Base-by-base conservation (phyloP, 148 eudicot genomes). In the Silene conica region DNA sequence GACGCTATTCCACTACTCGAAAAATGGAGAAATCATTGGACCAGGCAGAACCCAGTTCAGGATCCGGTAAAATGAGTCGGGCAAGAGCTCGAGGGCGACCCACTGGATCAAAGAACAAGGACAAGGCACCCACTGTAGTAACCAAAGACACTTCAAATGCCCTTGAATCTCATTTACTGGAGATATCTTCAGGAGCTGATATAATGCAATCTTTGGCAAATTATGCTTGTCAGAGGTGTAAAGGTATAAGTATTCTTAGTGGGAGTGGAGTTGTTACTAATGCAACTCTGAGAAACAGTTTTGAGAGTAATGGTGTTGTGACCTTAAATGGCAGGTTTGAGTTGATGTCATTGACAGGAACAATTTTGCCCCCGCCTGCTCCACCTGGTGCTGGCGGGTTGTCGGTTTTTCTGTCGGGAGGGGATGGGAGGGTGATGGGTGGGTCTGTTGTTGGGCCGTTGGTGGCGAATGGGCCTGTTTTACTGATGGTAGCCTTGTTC, bases 381-480 rank as follows among this genome's bases (percentile, higher is more conserved):
- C 90, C 90, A 0, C 86, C 89, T 1, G 90, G 89, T 19, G 82
- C 87, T 3, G 74, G 84, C 0, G 90, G 92, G 1, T 71, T 85
- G 60, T 85, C 90, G 21, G 78, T 89, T 0, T 85, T 82, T 73
- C 58, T 89, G 62, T 89, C 90, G 0, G 93, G 90, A 10, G 85
- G 87, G 0, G 90, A 89, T 43, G 90, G 90, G 23, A 90, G 87
- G 82, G 90, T 89, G 0, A 81, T 87, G 0, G 92, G 92, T 5
- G 92, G 92, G 45, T 73, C 70, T 0, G 87, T 87, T 21, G 87
- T 84, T 0, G 91, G 89, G 0, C 77, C 89, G 2, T 84, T 89
- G 14, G 46, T 89, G 16, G 89, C 94, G 34, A 77, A 88, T 6
- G 88, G 94, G 1, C 87, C 89, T 0, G 91, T 89, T 58, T 71